Conservation (phyloP, 371 early-diverging fungal species). For the Syncephalis plumigaleata region DNA sequence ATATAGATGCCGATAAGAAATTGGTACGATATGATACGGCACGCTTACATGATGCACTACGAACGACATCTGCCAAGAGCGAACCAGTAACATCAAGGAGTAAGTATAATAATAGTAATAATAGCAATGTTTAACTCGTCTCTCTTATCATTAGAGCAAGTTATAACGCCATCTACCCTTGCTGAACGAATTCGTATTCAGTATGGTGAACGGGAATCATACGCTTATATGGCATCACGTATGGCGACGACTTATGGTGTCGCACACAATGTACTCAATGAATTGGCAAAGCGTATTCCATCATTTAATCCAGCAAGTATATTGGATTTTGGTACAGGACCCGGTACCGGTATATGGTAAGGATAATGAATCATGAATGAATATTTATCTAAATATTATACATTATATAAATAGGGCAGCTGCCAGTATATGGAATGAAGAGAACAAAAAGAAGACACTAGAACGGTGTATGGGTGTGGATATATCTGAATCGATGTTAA, state of each 20-base stretch:
- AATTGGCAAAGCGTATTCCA: conserved; percentile 35
- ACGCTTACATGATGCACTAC: conserved; percentile 41
- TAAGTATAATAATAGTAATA: conserved; percentile 2
- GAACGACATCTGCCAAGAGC: conserved; percentile 33
- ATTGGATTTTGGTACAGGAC: conserved; percentile 78
- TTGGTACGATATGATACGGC: conserved; percentile 44
- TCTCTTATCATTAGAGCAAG: conserved; percentile 2
- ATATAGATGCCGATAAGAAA: conserved; percentile 28
- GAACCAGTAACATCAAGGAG: conserved; percentile 9
- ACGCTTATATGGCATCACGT: conserved; percentile 56
- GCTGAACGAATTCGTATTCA: conserved; percentile 42
- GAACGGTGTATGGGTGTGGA: conserved; percentile 51
- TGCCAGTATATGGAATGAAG: conserved; percentile 27
- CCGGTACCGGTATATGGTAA: conserved; percentile 71
- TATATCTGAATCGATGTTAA: conserved; percentile 62
- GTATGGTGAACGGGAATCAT: conserved; percentile 52
- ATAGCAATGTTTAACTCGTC: neutral
- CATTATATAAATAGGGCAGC: conserved; percentile 42
- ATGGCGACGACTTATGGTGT: conserved; percentile 52
- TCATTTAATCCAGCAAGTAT: conserved; percentile 37
- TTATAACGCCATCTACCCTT: conserved; percentile 1
- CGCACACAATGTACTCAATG: conserved; percentile 40
- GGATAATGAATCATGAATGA: neutral
- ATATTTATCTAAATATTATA: neutral
- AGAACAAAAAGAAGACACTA: conserved; percentile 11